Conservation (phyloP, 345 rosid genomes). For the Carallia pectinifolia region DNA sequence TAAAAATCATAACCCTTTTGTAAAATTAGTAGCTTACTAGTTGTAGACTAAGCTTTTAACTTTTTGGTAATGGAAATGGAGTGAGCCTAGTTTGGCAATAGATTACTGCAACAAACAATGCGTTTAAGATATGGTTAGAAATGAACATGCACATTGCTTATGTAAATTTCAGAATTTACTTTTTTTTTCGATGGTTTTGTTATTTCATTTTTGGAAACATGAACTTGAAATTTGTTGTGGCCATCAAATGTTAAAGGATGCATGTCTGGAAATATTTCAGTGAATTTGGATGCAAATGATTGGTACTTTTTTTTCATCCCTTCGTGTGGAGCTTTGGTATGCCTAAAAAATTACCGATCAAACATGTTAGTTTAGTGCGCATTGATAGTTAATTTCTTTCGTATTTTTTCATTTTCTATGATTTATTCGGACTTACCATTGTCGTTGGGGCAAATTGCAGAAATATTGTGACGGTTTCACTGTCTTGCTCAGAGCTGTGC, state of each 20-base stretch:
- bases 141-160: not conserved
- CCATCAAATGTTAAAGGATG: not conserved
- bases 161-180: not conserved
- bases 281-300: too few relatives aligned
- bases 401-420: not conserved
- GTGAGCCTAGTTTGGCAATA: too few relatives aligned
- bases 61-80: too few relatives aligned
- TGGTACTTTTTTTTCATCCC: too few relatives aligned
- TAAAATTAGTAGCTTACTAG: too few relatives aligned
- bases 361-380: not conserved
- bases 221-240: not conserved
- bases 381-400: too few relatives aligned
- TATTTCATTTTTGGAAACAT: not conserved
- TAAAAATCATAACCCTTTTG: too few relatives aligned
- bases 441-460: not conserved
- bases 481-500: conserved; percentile 73
- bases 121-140: too few relatives aligned
- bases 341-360: not conserved
- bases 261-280: not conserved
- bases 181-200: not conserved
- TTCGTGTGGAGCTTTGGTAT: too few relatives aligned
- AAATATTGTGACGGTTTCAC: conserved; percentile 35
- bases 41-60: too few relatives aligned
- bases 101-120: too few relatives aligned
- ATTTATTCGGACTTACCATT: not conserved